phyloP scores from a whole-genome alignment of 352 stramenopile genomes.

The Blastocystis sp. region DNA sequence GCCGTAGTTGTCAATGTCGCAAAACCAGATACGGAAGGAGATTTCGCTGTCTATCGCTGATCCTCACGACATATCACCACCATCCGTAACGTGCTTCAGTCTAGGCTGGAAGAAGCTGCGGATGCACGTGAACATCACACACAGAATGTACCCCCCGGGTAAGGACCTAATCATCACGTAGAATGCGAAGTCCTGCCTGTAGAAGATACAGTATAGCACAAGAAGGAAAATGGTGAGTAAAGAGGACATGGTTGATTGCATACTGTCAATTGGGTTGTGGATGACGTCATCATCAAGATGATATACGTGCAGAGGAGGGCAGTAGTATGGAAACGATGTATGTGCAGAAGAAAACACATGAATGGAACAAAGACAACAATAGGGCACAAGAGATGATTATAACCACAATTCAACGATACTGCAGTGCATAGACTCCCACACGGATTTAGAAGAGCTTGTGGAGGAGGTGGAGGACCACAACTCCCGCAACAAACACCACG shows the following conservation, averaged over 20 bases:
- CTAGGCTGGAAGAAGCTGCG: constrained; percentile 15
- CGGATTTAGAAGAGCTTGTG: constrained; percentile 65
- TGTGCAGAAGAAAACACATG: too few relatives aligned
- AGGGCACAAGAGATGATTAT: constrained; percentile 60
- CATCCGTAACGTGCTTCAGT: constrained; percentile 4
- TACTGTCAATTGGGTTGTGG: background rate
- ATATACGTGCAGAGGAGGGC: too few relatives aligned
- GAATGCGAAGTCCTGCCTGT: background rate
- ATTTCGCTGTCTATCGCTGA: constrained; percentile 21
- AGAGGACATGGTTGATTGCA: background rate
- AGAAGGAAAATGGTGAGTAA: background rate
- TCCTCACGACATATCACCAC: background rate
- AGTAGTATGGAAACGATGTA: too few relatives aligned
- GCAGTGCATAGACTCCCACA: background rate
- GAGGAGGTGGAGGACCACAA: constrained; percentile 61
- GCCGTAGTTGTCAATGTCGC: constrained; percentile 42
- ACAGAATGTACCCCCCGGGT: constrained; percentile 21
- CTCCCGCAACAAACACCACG: constrained; percentile 57
- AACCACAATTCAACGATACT: constrained; percentile 45
- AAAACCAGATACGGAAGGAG: constrained; percentile 38
- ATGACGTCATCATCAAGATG: too few relatives aligned
- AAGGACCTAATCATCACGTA: constrained; percentile 7
- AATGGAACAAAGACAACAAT: constrained; percentile 15
- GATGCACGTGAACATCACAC: background rate
- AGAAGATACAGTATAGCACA: constrained; percentile 38